Evolutionary conservation across 2,329 filamentous ascomycete species (phyloP), one percentile per base, ranked within the genome.

Genomic region (Cryphonectria naterciae): DNA sequence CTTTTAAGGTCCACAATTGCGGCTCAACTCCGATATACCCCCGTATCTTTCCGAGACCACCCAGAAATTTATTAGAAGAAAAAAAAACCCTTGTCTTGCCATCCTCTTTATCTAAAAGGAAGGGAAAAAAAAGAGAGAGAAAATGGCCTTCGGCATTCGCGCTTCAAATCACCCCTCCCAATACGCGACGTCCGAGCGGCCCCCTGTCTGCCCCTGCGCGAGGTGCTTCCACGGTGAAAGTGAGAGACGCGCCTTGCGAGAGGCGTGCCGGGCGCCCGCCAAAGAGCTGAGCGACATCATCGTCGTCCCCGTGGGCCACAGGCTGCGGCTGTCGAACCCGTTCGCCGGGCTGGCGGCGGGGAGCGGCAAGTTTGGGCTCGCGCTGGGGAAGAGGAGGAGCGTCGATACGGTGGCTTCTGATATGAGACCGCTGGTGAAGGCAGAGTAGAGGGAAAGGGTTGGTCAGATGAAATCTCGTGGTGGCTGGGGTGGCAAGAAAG

Each of bases 91-190:
- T 56, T 19, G 25, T 13, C 52, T 54, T 54, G 43, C 8, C 7
- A 25, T 46, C 28, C 17, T 17, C 10, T n/a, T 11, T 6, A 63
- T 7, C 60, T n/a, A 63, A n/a, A 13, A 39, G 37, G 10, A 13
- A 11, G 3, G 1, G 17, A 43, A n/a, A 25, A 11, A 25, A 22
- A 41, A 35, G n/a, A 61, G 11, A 43, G 10, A 25, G 39, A 70
- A 41, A 4, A 72, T 72, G 71, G 66, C 68, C 66, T 58, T 72
- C 66, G 71, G 68, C 11, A 11, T 72, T 54, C 71, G 71, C 63
- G 66, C 54, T 11, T 70, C 71, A 8, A 68, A 72, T 66, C 69
- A 70, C 56, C 52, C 62, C 25, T 39, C 65, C 43, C 71, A 72
- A 63, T 54, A 35, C 56, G 71, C 69, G 63, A 68, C 39, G 32